These are phyloP conservation scores for Heterobasidion occidentale DNA, from an alignment of 1,284 basidiomycete species.

Conservation along the genomic window DNA sequence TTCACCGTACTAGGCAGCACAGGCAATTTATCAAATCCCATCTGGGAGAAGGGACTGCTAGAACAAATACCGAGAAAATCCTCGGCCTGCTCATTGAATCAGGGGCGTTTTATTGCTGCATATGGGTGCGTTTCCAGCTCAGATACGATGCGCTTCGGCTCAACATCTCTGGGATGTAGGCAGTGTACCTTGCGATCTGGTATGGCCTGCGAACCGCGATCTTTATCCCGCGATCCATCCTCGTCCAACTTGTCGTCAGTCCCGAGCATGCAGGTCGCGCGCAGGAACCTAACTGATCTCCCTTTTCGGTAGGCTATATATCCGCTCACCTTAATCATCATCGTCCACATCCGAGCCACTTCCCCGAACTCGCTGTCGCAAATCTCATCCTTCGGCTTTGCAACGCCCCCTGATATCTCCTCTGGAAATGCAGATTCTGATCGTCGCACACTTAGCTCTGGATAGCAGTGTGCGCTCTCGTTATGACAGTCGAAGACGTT, in stretches of 20 bases:
- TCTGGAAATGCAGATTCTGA: too few relatives aligned
- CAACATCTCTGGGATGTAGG: neutral
- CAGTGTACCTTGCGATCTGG: too few relatives aligned
- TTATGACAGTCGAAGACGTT: too few relatives aligned
- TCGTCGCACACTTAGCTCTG: too few relatives aligned
- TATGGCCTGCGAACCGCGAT: too few relatives aligned
- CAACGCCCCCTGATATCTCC: too few relatives aligned
- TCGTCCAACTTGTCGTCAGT: neutral
- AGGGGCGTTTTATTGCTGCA: slow-evolving; percentile 5
- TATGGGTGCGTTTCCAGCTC: slow-evolving; percentile 2
- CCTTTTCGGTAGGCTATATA: neutral
- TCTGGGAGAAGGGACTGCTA: neutral
- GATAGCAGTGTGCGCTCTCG: too few relatives aligned
- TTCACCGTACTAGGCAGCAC: neutral
- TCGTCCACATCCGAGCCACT: neutral
- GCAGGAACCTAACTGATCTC: too few relatives aligned
- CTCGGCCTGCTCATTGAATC: slow-evolving; percentile 8
- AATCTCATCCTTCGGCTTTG: too few relatives aligned
- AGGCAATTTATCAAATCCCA: neutral
- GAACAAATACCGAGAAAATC: slow-evolving; percentile 1
- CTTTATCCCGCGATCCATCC: too few relatives aligned
- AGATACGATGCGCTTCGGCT: neutral
- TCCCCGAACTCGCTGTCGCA: too few relatives aligned
- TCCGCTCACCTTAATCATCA: neutral
- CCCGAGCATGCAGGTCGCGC: neutral